Evolutionary conservation across 116 monocot genomes (phyloP).

Genomic region (Zostera marina): DNA sequence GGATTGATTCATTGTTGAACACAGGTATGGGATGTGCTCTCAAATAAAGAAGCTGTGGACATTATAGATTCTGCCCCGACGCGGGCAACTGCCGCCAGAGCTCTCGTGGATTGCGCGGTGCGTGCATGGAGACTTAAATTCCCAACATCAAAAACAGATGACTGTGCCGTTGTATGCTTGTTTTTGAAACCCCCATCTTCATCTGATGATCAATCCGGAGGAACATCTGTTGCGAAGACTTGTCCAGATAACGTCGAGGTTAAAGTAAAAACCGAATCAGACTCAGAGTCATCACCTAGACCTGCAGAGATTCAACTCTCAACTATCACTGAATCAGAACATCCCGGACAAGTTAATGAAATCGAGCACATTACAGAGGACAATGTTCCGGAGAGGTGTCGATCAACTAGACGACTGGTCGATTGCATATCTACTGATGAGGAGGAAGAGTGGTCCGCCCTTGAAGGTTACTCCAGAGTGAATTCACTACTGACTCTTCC

Average conservation of each 20-base stretch:
- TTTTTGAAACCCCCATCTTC: slow-evolving; percentile 20
- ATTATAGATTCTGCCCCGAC: slow-evolving; percentile 47
- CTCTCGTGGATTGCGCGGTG: slow-evolving; percentile 56
- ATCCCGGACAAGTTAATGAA: slow-evolving; percentile 10
- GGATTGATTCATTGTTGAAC: background rate
- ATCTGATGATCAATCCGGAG: slow-evolving; percentile 3
- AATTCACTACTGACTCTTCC: slow-evolving; percentile 75
- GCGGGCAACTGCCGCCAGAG: slow-evolving; percentile 48
- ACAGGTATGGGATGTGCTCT: slow-evolving; percentile 73
- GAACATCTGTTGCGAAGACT: background rate
- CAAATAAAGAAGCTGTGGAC: slow-evolving; percentile 66
- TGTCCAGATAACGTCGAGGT: slow-evolving; percentile 1
- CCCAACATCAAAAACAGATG: slow-evolving; percentile 63
- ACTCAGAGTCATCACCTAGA: background rate
- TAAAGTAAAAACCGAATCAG: background rate
- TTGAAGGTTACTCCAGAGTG: slow-evolving; percentile 67
- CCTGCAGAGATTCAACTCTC: background rate
- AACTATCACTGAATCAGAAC: background rate
- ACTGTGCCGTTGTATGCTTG: slow-evolving; percentile 57
- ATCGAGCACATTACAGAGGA: slow-evolving; percentile 14
- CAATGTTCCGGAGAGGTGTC: slow-evolving; percentile 17
- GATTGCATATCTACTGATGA: slow-evolving; percentile 53
- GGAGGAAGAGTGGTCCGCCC: slow-evolving; percentile 85
- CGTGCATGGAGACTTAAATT: slow-evolving; percentile 52
- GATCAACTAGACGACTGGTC: slow-evolving; percentile 43